Base-by-base conservation (phyloP, 768 basidiomycete species). In the Phanerochaete carnosa region DNA sequence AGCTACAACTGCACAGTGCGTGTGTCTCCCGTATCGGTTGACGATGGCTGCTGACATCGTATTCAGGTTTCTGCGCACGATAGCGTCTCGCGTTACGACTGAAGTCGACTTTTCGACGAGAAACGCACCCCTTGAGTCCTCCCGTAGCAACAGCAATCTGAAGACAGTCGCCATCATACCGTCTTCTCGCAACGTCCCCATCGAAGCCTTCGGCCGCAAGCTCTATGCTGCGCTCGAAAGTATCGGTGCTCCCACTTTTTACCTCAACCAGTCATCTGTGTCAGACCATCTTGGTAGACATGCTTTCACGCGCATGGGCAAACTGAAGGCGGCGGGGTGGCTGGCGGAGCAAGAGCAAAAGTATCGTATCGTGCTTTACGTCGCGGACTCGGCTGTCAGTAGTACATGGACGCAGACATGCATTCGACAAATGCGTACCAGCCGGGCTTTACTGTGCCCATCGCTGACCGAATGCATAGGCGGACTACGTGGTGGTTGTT, bases 371-470 rank as follows among this genome's bases (percentile, higher is more conserved):
- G 95, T 98, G 0, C 82, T 99, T 16, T 98, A 98, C 70, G 94
- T 99, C 32, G 96, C 92, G 8, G 95, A 99, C 74, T 94, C 96
- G 0, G 88, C 95, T 0, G 94, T 96, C 35, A 92, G 86, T 59
- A 95, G 93, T 60, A 90, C 94, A 22, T 99, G 97, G 97, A 98
- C 96, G 30, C 91, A 98, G 74, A 98, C 95, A 0, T 98, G 95
- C 72, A 95, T 99, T 63, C 85, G 94, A 26, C 96, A 98, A 80
- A 92, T 90, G 59, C 50, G 80, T 55, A n/a, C 12, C 1, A 8
- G 22, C 45, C 11, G 43, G 45, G 2, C 30, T 15, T 12, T 16
- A 25, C 23, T 4, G 2, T 35, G 7, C 16, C 29, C 28, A 12
- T 19, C 19, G 58, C 55, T 55, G 2, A 59, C 22, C 12, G 26